A percentile compares a stretch with the other conserved stretches of the same genome.
Conservation (phyloP, 2,329 filamentous ascomycete genomes). For the Colletotrichum sp. region DNA sequence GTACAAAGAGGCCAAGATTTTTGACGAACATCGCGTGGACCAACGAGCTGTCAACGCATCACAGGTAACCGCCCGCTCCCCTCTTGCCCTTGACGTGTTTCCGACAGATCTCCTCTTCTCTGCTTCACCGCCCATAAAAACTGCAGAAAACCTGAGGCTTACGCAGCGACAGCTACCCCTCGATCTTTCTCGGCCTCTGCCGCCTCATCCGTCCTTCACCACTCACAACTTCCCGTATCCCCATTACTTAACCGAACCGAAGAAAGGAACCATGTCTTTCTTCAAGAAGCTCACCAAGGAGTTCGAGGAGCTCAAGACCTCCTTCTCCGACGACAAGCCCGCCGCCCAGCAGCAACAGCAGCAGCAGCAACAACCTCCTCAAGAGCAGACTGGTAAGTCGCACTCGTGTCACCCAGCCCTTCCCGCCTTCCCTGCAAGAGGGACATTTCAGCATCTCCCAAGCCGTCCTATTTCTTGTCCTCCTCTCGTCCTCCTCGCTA, state of each 20-base stretch:
- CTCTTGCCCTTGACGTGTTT: slow-evolving; percentile 9
- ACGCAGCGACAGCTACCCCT: slow-evolving; percentile 14
- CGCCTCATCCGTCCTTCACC: slow-evolving; percentile 18
- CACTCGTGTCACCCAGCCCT: neutral
- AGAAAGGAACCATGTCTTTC: slow-evolving; percentile 42
- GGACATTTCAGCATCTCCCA: neutral
- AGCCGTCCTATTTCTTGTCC: neutral
- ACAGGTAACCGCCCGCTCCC: slow-evolving; percentile 1
- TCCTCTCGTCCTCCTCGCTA: neutral
- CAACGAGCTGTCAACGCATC: slow-evolving; percentile 13
- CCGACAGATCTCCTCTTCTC: neutral
- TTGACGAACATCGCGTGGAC: neutral
- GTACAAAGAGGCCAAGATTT: slow-evolving; percentile 11
- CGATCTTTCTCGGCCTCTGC: slow-evolving; percentile 22
- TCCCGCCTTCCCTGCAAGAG: neutral
- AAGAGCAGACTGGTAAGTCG: slow-evolving; percentile 23
- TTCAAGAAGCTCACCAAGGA: slow-evolving; percentile 47
- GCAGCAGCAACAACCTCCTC: slow-evolving; percentile 20
- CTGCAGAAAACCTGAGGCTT: slow-evolving; percentile 11
- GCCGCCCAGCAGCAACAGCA: slow-evolving; percentile 19
- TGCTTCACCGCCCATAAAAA: slow-evolving; percentile 6
- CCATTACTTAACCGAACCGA: slow-evolving; percentile 5
- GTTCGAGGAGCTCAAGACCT: slow-evolving; percentile 53
- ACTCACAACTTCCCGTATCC: neutral
- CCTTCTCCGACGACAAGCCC: slow-evolving; percentile 39